These are phyloP conservation scores for Lachnellula subtilissima DNA, from an alignment of 2,329 filamentous ascomycete genomes.

Conservation along the genomic window DNA sequence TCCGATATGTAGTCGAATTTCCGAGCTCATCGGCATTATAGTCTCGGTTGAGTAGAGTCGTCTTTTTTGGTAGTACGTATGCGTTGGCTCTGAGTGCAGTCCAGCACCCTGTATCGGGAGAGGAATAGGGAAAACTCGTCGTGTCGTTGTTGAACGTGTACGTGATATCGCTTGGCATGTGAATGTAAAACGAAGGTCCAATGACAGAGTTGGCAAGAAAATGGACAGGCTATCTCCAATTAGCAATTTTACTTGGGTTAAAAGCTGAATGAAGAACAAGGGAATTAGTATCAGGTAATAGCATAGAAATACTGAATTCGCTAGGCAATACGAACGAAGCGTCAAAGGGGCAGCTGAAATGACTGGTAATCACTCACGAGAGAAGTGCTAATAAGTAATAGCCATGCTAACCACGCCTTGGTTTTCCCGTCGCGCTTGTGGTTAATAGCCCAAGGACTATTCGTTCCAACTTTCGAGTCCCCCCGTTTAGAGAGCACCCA, in stretches of 20 bases:
- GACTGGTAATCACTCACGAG: slow-evolving; percentile 9
- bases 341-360: neutral
- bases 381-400: slow-evolving; percentile 19
- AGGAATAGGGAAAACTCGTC: too few species aligned
- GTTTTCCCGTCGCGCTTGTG: slow-evolving; percentile 16
- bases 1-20: slow-evolving; percentile 12
- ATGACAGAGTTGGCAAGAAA: slow-evolving; percentile 22
- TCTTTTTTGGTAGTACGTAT: slow-evolving; percentile 9
- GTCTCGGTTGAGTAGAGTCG: neutral
- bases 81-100: slow-evolving; percentile 11
- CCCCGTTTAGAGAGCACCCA: slow-evolving; percentile 17
- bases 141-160: neutral
- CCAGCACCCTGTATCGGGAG: slow-evolving; percentile 13
- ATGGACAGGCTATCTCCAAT: slow-evolving; percentile 14
- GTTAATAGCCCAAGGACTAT: slow-evolving; percentile 19
- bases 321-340: neutral
- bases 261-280: too few species aligned
- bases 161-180: slow-evolving; percentile 9
- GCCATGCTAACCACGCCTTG: slow-evolving; percentile 17
- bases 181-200: slow-evolving; percentile 18
- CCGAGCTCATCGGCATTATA: slow-evolving; percentile 2
- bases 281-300: too few species aligned
- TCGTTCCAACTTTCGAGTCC: slow-evolving; percentile 19
- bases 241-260: neutral
- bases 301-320: neutral